Conservation (phyloP, 169 alveolate species). For the Besnoitia besnoiti region DNA sequence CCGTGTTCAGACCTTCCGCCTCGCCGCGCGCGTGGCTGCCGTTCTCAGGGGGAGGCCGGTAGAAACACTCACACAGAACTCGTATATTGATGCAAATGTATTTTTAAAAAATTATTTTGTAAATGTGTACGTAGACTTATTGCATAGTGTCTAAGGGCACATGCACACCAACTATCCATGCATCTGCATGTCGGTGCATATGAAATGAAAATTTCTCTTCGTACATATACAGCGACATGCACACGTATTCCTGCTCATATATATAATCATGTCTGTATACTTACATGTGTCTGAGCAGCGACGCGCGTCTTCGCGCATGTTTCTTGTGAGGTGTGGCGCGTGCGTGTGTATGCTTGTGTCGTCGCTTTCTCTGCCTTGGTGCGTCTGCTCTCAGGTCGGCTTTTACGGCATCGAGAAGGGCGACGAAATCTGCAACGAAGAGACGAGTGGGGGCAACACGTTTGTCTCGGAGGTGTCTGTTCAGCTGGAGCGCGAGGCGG, state of each 20-base stretch:
- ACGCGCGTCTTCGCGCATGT: neutral
- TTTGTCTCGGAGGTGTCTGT: conserved; percentile 11
- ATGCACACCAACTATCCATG: too few relatives aligned
- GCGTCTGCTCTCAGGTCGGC: neutral
- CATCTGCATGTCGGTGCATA: too few relatives aligned
- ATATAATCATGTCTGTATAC: too few relatives aligned
- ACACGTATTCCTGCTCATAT: neutral
- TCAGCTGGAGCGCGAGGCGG: neutral
- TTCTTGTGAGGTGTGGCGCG: neutral
- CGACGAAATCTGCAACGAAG: neutral
- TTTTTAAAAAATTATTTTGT: too few relatives aligned
- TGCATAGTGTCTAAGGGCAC: too few relatives aligned
- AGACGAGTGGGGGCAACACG: neutral
- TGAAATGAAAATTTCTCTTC: neutral
- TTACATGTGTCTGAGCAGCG: neutral
- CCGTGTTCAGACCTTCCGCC: too few relatives aligned
- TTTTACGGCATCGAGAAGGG: neutral
- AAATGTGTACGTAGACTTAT: too few relatives aligned
- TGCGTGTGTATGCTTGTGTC: neutral
- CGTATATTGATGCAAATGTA: too few relatives aligned
- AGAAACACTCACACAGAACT: too few relatives aligned
- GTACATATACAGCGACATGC: neutral
- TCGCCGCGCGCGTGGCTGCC: too few relatives aligned
- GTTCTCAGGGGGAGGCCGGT: too few relatives aligned
- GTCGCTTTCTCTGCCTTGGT: neutral